Percentiles rank a stretch among this genome's conserved stretches.
Evolutionary conservation across 768 basidiomycete species (phyloP).

Genomic region (Sarcodon sp.): DNA sequence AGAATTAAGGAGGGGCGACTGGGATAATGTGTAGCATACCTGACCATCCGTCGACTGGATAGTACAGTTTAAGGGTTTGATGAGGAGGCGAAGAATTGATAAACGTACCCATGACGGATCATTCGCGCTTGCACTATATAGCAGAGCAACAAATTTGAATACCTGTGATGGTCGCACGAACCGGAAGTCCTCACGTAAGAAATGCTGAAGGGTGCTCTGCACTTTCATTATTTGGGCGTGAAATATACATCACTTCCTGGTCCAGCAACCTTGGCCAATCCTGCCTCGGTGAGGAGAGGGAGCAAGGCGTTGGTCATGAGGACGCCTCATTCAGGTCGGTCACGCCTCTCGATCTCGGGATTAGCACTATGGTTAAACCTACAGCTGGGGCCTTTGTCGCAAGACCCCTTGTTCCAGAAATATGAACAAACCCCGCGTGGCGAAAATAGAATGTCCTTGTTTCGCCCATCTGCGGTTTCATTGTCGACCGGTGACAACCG

Average conservation of each 20-base stretch:
- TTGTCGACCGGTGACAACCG: conserved; percentile 4
- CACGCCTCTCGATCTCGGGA: not conserved
- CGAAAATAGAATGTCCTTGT: conserved; percentile 1
- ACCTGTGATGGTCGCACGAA: conserved; percentile 28
- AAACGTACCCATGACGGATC: conserved; percentile 10
- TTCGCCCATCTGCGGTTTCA: not conserved
- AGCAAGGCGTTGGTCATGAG: conserved; percentile 17
- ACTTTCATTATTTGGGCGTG: conserved; percentile 20
- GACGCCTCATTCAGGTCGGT: not conserved
- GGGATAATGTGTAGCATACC: conserved; percentile 16
- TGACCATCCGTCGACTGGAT: conserved; percentile 34
- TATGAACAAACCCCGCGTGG: conserved; percentile 29
- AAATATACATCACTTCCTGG: conserved; percentile 31
- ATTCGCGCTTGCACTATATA: conserved; percentile 5
- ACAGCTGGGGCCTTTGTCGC: conserved; percentile 33
- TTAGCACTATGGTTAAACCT: conserved; percentile 21
- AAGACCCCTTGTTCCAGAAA: conserved; percentile 35
- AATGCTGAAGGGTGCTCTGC: conserved; percentile 30
- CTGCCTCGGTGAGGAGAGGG: conserved; percentile 30
- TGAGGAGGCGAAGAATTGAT: conserved; percentile 9
- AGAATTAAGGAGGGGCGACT: conserved; percentile 1
- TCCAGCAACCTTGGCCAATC: conserved; percentile 30
- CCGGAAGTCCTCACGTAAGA: conserved; percentile 27
- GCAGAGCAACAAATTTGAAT: conserved; percentile 26
- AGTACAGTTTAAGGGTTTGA: conserved; percentile 15